Base-by-base conservation (phyloP, 176 grass and related monocot genomes). In the Phoenix dactylifera region DNA sequence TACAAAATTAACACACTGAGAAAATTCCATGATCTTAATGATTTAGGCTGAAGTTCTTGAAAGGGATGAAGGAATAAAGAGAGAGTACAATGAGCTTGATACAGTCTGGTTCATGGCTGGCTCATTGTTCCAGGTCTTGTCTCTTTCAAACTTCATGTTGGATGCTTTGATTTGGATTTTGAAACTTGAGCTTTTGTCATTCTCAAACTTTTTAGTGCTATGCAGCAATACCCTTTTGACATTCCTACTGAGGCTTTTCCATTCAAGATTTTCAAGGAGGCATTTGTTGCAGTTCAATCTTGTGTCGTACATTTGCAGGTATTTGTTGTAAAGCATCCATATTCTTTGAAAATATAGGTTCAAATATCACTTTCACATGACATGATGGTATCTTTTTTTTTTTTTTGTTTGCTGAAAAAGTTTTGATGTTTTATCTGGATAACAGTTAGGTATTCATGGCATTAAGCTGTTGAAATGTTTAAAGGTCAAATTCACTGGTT, bases 71-170 rank as follows among this genome's bases (percentile, higher is more conserved):
- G 93, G 84, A 72, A 92, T 98, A 74, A 85, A 76, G 65, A 80
- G 84, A 92, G 93, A 98, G 53, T 98, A 92, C 52, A 76, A 89
- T 26, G 88, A 98, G 71, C 93, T 98, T 44, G 88, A 98, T 66
- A 89, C 93, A 64, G 76, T 98, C 60, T 98, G 93, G 93, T 98
- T 98, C 74, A 98, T 98, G 93, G 93, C 93, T 71, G 93, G 93
- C 59, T 98, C 93, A 64, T 64, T 98, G 66, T 98, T 98, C 76
- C 76, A 98, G 92, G 92, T 97, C 16, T 51, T 50, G 19, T 51
- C 59, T 79, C 66, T 56, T 76, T 65, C 24, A 24, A 55, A 52
- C 26, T 64, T n/a, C 52, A 54, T 51, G 2, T 44, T 9, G 12
- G 35, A 44, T 30, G 28, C 28, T 30, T 6, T 30, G 10, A 44